Evolutionary conservation across 108 stramenopile genomes (phyloP).

Genomic region (Fistulifera solaris): DNA sequence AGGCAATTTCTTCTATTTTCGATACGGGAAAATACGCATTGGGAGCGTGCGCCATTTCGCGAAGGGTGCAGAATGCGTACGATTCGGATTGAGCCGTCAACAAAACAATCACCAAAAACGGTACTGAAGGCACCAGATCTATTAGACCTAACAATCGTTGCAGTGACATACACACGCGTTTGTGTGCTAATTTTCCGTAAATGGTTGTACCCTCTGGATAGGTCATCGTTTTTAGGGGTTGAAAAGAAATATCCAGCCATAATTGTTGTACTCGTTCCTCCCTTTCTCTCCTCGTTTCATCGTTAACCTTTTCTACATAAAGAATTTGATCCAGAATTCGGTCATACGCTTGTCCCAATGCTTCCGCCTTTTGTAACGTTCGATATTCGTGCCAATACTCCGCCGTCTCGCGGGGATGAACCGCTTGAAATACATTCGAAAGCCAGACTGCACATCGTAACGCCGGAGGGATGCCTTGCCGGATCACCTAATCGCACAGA

Average conservation of each 20-base stretch:
- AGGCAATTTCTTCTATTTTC: constrained; percentile 48
- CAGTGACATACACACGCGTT: constrained; percentile 20
- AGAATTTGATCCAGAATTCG: constrained; percentile 13
- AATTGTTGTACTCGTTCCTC: constrained; percentile 12
- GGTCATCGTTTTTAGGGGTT: constrained; percentile 3
- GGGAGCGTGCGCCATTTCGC: constrained; percentile 58
- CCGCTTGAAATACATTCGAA: constrained; percentile 50
- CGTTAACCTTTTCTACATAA: constrained; percentile 27
- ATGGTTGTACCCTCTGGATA: not conserved
- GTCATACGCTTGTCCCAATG: constrained; percentile 38
- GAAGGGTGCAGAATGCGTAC: constrained; percentile 60
- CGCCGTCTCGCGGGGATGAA: constrained; percentile 40
- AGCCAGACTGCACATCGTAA: constrained; percentile 83
- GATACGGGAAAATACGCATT: constrained; percentile 50
- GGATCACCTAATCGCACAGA: constrained; percentile 29
- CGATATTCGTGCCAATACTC: constrained; percentile 49
- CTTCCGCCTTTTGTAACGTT: constrained; percentile 37
- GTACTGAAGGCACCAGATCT: constrained; percentile 59
- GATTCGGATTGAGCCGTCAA: constrained; percentile 57
- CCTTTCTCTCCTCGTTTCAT: constrained; percentile 1
- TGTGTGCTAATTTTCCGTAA: not conserved
- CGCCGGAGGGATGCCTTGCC: constrained; percentile 59
- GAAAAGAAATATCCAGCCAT: constrained; percentile 14
- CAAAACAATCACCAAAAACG: constrained; percentile 35
- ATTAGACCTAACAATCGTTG: constrained; percentile 41